A percentile compares a stretch with the other conserved stretches of the same genome.
phyloP scores from a whole-genome alignment of 257 asterid species.

The Rubia yunnanensis region DNA sequence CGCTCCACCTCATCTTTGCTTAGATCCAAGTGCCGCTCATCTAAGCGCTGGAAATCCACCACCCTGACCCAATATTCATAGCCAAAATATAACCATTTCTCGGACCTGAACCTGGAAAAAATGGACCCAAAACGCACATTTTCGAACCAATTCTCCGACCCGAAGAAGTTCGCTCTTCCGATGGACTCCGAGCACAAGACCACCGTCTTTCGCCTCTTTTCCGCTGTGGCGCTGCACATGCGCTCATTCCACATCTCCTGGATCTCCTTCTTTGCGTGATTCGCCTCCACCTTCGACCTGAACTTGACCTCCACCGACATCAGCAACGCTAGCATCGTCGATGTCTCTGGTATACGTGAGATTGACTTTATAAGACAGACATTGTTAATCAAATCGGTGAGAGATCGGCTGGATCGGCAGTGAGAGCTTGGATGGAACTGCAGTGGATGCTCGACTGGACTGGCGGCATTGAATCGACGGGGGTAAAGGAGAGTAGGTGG shows the following conservation, averaged over 20 bases:
- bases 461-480: no score
- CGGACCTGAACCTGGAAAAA: not conserved
- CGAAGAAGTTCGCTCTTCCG: constrained; percentile 37
- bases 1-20: no score
- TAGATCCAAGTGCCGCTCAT: no score
- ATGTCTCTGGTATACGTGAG: constrained; percentile 95
- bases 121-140: constrained; percentile 30
- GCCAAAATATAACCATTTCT: not conserved
- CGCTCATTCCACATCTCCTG: constrained; percentile 79
- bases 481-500: no score
- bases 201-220: constrained; percentile 40
- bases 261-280: constrained; percentile 81
- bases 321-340: constrained; percentile 81
- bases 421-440: no score
- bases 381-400: no score
- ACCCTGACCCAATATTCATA: no score
- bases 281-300: constrained; percentile 74
- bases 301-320: constrained; percentile 69
- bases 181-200: constrained; percentile 81
- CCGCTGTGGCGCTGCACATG: constrained; percentile 72
- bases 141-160: constrained; percentile 18
- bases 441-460: no score
- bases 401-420: no score
- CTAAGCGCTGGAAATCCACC: no score
- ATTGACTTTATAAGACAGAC: no score